Percentiles rank a stretch among this genome's conserved stretches.
phyloP scores from a whole-genome alignment of 140 eudicot species.

The Bidens hawaiensis region DNA sequence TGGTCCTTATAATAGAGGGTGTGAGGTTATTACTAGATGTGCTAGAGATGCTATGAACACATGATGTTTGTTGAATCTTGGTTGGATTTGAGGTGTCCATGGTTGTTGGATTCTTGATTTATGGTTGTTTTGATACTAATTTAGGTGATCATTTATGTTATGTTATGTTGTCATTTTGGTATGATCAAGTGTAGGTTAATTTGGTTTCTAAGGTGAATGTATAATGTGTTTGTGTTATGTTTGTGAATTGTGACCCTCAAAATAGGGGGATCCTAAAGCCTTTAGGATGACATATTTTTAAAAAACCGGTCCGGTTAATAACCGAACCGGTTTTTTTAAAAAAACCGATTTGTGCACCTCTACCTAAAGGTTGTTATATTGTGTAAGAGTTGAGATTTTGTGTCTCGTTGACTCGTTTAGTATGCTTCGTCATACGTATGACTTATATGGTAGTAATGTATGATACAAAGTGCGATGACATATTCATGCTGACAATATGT shows the following conservation, averaged over 20 bases:
- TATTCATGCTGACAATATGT: background rate
- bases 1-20: conserved; percentile 70
- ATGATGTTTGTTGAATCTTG: conserved; percentile 22
- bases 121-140: conserved; percentile 3
- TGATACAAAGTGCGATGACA: background rate
- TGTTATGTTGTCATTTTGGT: background rate
- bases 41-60: conserved; percentile 59
- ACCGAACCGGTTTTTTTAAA: too few species aligned
- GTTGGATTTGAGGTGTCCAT: background rate
- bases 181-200: conserved; percentile 12
- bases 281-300: too few species aligned
- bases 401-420: background rate
- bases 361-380: too few species aligned
- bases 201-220: conserved; percentile 4
- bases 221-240: background rate
- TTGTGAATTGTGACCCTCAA: conserved; percentile 9
- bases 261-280: background rate
- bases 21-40: conserved; percentile 79
- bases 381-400: background rate
- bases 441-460: background rate
- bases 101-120: conserved; percentile 19
- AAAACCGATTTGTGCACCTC: too few species aligned
- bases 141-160: conserved; percentile 9
- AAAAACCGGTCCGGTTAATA: too few species aligned
- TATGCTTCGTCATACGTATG: background rate